These are phyloP conservation scores for Purpureocillium takamizusanense DNA, from an alignment of 2,329 filamentous ascomycete genomes.

Conservation along the genomic window DNA sequence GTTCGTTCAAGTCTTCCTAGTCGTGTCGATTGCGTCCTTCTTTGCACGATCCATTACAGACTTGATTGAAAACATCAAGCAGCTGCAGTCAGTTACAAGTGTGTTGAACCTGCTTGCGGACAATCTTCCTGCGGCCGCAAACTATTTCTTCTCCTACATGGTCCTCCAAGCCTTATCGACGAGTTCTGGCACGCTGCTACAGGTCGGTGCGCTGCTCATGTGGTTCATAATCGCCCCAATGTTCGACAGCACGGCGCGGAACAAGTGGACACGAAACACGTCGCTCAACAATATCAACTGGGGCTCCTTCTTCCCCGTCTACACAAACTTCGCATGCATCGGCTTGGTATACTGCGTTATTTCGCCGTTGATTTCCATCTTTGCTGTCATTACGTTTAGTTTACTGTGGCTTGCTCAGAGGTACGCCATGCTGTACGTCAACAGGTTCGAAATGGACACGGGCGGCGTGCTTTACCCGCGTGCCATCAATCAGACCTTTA, in stretches of 20 bases:
- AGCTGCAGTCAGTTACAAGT: slow-evolving; percentile 45
- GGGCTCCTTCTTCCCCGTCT: slow-evolving; percentile 92
- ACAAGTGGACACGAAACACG: slow-evolving; percentile 82
- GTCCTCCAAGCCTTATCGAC: slow-evolving; percentile 87
- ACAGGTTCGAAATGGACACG: slow-evolving; percentile 80
- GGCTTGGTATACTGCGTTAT: slow-evolving; percentile 82
- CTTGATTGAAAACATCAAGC: slow-evolving; percentile 43
- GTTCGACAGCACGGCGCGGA: slow-evolving; percentile 69
- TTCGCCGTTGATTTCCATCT: slow-evolving; percentile 81
- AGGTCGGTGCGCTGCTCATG: slow-evolving; percentile 66
- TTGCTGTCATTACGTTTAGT: slow-evolving; percentile 85
- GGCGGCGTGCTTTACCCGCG: slow-evolving; percentile 86
- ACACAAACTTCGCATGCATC: slow-evolving; percentile 94
- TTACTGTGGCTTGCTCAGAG: slow-evolving; percentile 91
- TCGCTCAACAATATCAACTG: slow-evolving; percentile 70
- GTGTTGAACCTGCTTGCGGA: slow-evolving; percentile 64
- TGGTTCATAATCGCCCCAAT: slow-evolving; percentile 79
- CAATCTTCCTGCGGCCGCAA: slow-evolving; percentile 77
- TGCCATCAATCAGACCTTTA: slow-evolving; percentile 93
- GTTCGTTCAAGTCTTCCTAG: slow-evolving; percentile 89
- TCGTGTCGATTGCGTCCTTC: slow-evolving; percentile 78
- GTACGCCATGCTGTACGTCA: slow-evolving; percentile 96
- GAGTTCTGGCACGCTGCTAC: slow-evolving; percentile 80
- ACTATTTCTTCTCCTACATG: slow-evolving; percentile 99
- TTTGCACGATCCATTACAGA: slow-evolving; percentile 53